These are phyloP conservation scores for Ormosia semicastrata DNA, from an alignment of 306 rosid genomes.

Conservation along the genomic window DNA sequence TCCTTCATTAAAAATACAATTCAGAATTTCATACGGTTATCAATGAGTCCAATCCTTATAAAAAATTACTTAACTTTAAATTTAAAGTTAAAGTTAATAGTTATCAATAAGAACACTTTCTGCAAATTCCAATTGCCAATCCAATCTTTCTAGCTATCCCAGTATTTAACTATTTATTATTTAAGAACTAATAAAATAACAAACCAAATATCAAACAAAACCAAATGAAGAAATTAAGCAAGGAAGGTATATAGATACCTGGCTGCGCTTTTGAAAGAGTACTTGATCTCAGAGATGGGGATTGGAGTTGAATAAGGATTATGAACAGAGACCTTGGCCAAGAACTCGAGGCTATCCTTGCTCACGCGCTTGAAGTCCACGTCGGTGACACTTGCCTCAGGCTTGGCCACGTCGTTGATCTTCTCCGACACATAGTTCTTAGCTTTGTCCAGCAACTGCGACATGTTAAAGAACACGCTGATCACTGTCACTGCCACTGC, in stretches of 20 bases:
- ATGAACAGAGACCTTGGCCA: conserved; percentile 52
- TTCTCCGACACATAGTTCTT: conserved; percentile 56
- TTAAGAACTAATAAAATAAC: too few relatives aligned
- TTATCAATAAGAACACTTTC: too few relatives aligned
- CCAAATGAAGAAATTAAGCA: not conserved
- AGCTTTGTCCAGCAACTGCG: conserved; percentile 56
- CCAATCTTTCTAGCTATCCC: too few relatives aligned
- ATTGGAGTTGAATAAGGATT: conserved; percentile 58
- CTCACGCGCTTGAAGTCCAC: conserved; percentile 66
- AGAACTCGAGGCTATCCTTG: conserved; percentile 51
- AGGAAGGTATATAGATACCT: not conserved
- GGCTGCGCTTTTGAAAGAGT: conserved; percentile 68
- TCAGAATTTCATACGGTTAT: too few relatives aligned
- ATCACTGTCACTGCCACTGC: not conserved
- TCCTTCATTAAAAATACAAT: too few relatives aligned
- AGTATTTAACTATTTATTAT: too few relatives aligned
- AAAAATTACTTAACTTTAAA: too few relatives aligned
- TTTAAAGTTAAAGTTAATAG: too few relatives aligned
- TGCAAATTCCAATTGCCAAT: too few relatives aligned
- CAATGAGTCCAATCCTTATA: too few relatives aligned
- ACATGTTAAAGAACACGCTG: conserved; percentile 31
- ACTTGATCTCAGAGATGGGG: conserved; percentile 71
- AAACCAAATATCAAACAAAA: not conserved
- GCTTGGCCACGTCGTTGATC: conserved; percentile 48
- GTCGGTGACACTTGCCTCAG: conserved; percentile 63